Percentiles rank a stretch among this genome's conserved stretches.
These are phyloP conservation scores for Teratosphaeria zuluensis DNA, from an alignment of 2,329 filamentous ascomycete species.

Conservation along the genomic window DNA sequence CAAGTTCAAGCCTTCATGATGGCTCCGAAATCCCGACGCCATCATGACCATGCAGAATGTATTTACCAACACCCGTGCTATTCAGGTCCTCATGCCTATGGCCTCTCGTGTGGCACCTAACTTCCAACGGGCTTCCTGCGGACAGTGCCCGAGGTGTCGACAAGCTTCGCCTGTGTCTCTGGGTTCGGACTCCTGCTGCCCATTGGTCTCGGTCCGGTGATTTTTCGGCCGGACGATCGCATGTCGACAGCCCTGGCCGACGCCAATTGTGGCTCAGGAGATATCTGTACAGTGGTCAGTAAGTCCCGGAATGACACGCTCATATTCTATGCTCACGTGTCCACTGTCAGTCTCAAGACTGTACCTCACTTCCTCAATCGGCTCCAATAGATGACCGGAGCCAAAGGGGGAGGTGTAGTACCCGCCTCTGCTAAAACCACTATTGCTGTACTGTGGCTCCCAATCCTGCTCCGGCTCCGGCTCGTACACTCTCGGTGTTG, in stretches of 20 bases:
- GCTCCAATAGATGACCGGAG: slow-evolving; percentile 33
- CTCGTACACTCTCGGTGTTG: slow-evolving; percentile 11
- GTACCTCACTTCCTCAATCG: slow-evolving; percentile 43
- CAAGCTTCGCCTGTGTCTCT: slow-evolving; percentile 6
- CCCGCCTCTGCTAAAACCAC: slow-evolving; percentile 23
- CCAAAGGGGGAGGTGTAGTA: slow-evolving; percentile 28
- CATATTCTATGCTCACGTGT: slow-evolving; percentile 6
- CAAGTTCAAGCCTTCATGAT: not conserved
- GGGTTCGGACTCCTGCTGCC: slow-evolving; percentile 25
- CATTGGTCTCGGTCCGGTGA: slow-evolving; percentile 42
- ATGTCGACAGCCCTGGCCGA: slow-evolving; percentile 19
- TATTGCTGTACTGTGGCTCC: slow-evolving; percentile 25
- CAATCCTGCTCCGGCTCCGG: slow-evolving; percentile 17
- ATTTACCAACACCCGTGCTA: not conserved
- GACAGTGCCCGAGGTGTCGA: slow-evolving; percentile 15
- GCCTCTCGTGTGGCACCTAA: not conserved
- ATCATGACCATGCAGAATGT: not conserved
- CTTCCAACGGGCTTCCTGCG: slow-evolving; percentile 19
- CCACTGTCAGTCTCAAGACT: slow-evolving; percentile 39
- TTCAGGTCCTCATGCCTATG: not conserved
- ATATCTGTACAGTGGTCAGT: slow-evolving; percentile 8
- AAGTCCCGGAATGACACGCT: not conserved
- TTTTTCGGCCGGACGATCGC: slow-evolving; percentile 32
- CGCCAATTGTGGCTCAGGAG: slow-evolving; percentile 20
- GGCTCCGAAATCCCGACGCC: not conserved